Base-by-base conservation (phyloP, 1,139 yeast genomes). In the Saccharomyces hybrid region DNA sequence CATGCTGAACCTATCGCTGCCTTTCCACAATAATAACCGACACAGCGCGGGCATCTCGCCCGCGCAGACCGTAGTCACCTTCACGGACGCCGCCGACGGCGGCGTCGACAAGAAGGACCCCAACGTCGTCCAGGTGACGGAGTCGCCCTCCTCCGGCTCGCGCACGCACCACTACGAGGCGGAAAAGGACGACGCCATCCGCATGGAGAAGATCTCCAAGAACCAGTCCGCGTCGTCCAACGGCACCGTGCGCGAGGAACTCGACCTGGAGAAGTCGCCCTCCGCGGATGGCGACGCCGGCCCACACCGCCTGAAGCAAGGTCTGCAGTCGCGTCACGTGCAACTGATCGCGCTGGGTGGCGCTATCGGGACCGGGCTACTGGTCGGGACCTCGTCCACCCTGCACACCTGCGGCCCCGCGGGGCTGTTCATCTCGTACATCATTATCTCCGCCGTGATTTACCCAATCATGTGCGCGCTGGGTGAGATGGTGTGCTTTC, bases 291-390 rank as follows among this genome's bases (percentile, higher is more conserved):
- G 34, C 1, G 34, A 31, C 14, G 14, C 34, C 34, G 34, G 34
- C 3, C 34, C 34, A 8, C 53, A 49, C 26, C 51, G 54, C 48
- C 49, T 88, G 58, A 74, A 82, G 51, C 76, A 88, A 64, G 73
- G 78, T 32, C 75, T 85, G 62, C 84, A 84, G 64, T 75, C 70
- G 85, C 85, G 84, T 65, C 85, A 81, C 60, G 66, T 81, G 57
- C 84, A 82, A 64, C 82, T 83, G 87, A 81, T 83, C 56, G 83
- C 86, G 42, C 76, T 83, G 52, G 87, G 87, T 51, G 85, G 86
- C 47, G 76, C 83, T 55, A 78, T 83, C 41, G 88, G 88, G 53
- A 80, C 84, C 1, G 89, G 88, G 60, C 73, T 81, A 53, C 77
- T 81, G 54, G 79, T 81, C 38, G 87, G 87, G 66, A 74, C 81